Base-by-base conservation (phyloP, 2,329 filamentous ascomycete genomes). In the Hypoxylon sp. region DNA sequence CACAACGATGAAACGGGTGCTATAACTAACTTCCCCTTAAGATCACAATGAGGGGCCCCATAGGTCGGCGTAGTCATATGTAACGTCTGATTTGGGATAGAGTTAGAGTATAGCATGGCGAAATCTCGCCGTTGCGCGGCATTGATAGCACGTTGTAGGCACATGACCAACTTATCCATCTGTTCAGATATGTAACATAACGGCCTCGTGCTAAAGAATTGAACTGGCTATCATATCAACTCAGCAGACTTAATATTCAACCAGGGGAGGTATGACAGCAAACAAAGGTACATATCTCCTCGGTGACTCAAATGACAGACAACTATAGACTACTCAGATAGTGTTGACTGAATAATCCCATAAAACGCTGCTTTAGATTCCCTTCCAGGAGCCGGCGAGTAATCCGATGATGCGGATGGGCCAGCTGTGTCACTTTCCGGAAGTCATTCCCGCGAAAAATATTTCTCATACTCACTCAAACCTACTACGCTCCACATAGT, bases 401-500 rank as follows among this genome's bases (percentile, higher is more conserved):
- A 28, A 28, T 46, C 46, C 46, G 48, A 49, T 21, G 13, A 41
- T 14, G 32, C 11, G 46, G 63, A 45, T 17, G 34, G 11, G 6
- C 32, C 9, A n/a, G 4, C 23, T 4, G 13, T 2, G 13, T 1
- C 34, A 51, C 36, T 46, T 46, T 41, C 11, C 10, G 3, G n/a
- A 48, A 32, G 34, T 5, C 38, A 46, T 13, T 46, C 25, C 28
- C 17, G 11, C 23, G 14, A n/a, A 36, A 21, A 28, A 55, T 62
- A 23, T 55, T 5, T 13, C 58, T 62, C 59, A 66, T 62, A 62
- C 45, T 55, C 32, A n/a, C 58, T 62, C 52, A 52, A 30, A 6
- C 30, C 41, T 21, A 43, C 21, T 28, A 13, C 28, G 2, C 28
- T 23, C n/a, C 34, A 25, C 17, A 5, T 32, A 21, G 9, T 60